These are phyloP conservation scores for Bruguiera hainesii DNA, from an alignment of 441 rosid genomes.

Conservation along the genomic window DNA sequence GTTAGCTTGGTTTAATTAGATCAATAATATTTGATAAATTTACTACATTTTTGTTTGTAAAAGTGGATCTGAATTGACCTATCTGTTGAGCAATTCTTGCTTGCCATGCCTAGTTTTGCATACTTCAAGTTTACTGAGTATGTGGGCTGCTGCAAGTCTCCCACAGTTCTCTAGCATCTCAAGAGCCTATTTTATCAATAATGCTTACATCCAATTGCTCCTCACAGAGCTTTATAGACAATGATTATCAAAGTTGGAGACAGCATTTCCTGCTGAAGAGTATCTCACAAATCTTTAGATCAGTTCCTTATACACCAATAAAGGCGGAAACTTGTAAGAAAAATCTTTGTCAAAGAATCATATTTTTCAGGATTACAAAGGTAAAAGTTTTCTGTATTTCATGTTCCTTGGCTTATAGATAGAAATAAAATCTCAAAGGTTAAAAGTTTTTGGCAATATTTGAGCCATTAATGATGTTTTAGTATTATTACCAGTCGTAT, in stretches of 20 bases:
- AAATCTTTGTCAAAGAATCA: neutral
- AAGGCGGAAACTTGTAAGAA: neutral
- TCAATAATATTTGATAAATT: neutral
- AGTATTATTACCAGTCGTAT: too few species aligned
- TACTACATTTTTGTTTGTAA: neutral
- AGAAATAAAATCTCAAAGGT: too few species aligned
- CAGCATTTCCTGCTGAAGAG: neutral
- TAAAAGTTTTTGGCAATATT: too few species aligned
- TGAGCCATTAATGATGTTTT: too few species aligned
- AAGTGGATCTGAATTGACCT: neutral
- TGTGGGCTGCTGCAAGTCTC: neutral
- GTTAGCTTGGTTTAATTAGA: too few species aligned
- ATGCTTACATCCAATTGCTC: neutral
- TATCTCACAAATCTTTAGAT: neutral
- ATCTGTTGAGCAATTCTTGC: neutral
- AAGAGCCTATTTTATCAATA: neutral
- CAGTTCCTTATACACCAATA: neutral
- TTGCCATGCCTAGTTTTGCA: neutral
- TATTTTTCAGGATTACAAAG: neutral
- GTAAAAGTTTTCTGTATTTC: neutral
- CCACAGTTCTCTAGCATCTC: neutral
- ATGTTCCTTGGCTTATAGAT: neutral
- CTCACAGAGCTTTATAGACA: neutral
- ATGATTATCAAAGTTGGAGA: neutral
- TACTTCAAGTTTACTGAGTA: neutral